Conservation (phyloP, 805 yeast species). For the Lachancea sp. region DNA sequence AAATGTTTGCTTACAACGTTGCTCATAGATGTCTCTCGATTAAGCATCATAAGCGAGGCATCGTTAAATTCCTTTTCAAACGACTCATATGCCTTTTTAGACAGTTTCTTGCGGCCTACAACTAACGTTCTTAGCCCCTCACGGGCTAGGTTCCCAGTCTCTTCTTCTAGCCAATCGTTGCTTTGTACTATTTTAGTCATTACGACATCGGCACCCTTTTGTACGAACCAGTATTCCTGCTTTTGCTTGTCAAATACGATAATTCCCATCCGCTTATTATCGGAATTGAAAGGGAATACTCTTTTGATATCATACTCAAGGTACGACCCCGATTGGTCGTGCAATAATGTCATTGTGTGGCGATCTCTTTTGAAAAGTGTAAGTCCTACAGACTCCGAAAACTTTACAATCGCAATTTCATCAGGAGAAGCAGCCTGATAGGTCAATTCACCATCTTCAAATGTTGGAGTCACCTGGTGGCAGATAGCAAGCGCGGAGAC, state of each 20-base stretch:
- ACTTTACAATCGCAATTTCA: conserved; percentile 93
- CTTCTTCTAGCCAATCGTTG: conserved; percentile 97
- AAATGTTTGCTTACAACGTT: conserved; percentile 58
- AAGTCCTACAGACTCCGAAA: conserved; percentile 81
- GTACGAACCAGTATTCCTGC: conserved; percentile 75
- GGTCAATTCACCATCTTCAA: conserved; percentile 64
- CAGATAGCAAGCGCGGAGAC: conserved; percentile 84
- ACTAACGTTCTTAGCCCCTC: conserved; percentile 96
- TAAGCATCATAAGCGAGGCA: conserved; percentile 72
- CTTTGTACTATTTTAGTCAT: conserved; percentile 77
- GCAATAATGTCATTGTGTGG: conserved; percentile 59
- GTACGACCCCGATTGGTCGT: conserved; percentile 47
- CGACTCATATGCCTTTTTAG: conserved; percentile 46
- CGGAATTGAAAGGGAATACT: conserved; percentile 91
- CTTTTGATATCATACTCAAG: conserved; percentile 64
- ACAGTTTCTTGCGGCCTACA: conserved; percentile 75
- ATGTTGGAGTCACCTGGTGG: conserved; percentile 93
- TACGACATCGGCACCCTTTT: conserved; percentile 96
- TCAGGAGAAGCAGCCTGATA: conserved; percentile 99
- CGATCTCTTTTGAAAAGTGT: conserved; percentile 79
- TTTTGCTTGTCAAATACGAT: conserved; percentile 57
- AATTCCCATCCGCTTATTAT: conserved; percentile 94
- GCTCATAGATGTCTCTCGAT: conserved; percentile 72
- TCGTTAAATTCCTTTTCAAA: conserved; percentile 59
- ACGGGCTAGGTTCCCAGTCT: conserved; percentile 94